These are phyloP conservation scores for Neurospora terricola DNA, from an alignment of 495 filamentous ascomycete genomes.

Conservation along the genomic window DNA sequence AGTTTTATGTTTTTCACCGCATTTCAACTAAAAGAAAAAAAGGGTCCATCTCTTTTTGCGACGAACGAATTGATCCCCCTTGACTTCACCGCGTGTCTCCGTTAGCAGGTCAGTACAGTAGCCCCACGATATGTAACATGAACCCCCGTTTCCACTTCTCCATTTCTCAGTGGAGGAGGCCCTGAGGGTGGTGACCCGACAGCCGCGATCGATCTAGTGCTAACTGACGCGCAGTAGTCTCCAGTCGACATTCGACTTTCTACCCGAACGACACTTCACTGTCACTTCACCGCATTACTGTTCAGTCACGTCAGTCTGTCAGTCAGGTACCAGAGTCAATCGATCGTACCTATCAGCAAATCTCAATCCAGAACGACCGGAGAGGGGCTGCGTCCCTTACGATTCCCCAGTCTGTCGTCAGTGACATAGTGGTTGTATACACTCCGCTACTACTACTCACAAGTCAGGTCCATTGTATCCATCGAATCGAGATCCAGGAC, in stretches of 20 bases:
- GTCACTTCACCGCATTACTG: neutral
- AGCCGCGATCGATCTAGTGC: neutral
- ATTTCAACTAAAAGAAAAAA: neutral
- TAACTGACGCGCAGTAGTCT: neutral
- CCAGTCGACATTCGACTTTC: neutral
- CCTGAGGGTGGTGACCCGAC: neutral
- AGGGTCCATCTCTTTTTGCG: neutral
- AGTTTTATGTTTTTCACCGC: neutral
- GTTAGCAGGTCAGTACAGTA: neutral
- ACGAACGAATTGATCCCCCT: neutral
- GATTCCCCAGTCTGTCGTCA: neutral
- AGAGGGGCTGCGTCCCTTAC: slow-evolving; percentile 1
- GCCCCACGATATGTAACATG: neutral
- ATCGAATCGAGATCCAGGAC: neutral
- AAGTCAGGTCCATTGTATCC: neutral
- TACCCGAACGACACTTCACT: neutral
- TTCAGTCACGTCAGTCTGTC: neutral
- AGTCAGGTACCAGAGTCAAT: slow-evolving; percentile 14
- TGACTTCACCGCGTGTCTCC: neutral
- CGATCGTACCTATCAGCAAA: slow-evolving; percentile 10
- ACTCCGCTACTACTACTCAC: neutral
- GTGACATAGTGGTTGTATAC: neutral
- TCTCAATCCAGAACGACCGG: neutral
- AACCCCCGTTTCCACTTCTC: neutral
- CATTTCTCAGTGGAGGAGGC: neutral